Percentiles rank a stretch among this genome's conserved stretches.
Conservation (phyloP, 2,329 filamentous ascomycete species). For the Fusarium equiseti region DNA sequence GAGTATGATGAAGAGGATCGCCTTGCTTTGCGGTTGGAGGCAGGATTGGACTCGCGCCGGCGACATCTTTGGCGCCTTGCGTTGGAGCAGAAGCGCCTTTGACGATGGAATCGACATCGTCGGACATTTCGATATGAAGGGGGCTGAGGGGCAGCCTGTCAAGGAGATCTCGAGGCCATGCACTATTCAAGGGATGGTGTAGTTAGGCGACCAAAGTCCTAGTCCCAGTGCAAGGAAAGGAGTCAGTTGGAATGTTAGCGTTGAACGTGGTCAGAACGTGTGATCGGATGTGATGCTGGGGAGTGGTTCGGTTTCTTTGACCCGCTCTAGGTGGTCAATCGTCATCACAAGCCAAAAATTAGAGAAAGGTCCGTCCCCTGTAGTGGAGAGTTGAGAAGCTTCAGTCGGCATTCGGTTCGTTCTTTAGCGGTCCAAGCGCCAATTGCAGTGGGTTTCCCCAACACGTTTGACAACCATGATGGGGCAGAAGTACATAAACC, state of each 20-base stretch:
- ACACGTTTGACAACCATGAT: conserved; percentile 44
- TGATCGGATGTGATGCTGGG: conserved; percentile 21
- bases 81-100: conserved; percentile 84
- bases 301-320: conserved; percentile 25
- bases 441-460: conserved; percentile 45
- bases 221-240: background rate
- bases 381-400: background rate
- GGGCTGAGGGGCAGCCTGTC: conserved; percentile 44
- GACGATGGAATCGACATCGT: conserved; percentile 86
- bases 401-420: conserved; percentile 3
- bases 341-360: conserved; percentile 42
- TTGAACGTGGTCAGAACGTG: conserved; percentile 33
- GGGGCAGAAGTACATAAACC: conserved; percentile 35
- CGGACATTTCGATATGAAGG: conserved; percentile 59
- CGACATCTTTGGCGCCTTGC: conserved; percentile 58
- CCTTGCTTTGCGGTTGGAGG: conserved; percentile 60
- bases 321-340: conserved; percentile 22
- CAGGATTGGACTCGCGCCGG: conserved; percentile 59
- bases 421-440: conserved; percentile 30
- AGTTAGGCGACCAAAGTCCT: too few species aligned
- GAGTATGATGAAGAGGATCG: conserved; percentile 83
- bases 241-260: conserved; percentile 20
- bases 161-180: conserved; percentile 43
- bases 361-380: background rate
- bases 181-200: conserved; percentile 19